phyloP scores from a whole-genome alignment of 495 filamentous ascomycete genomes.

The Durotheca rogersii region DNA sequence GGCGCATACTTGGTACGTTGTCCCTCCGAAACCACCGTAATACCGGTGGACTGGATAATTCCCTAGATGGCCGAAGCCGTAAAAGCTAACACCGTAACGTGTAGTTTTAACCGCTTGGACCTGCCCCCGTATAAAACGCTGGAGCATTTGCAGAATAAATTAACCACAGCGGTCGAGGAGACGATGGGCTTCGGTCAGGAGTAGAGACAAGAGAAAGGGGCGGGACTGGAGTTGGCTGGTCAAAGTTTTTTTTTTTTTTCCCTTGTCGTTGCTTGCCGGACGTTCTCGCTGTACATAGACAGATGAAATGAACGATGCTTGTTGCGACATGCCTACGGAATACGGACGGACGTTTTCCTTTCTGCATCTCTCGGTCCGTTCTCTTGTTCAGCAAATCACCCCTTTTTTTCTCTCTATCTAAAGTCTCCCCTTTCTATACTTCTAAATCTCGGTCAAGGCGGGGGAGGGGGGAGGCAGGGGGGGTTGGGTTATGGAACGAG shows the following conservation, averaged over 20 bases:
- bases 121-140: conserved; percentile 89
- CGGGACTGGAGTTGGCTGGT: too few relatives aligned
- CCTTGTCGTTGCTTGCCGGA: conserved; percentile 2
- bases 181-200: conserved; percentile 99
- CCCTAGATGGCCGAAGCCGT: too few relatives aligned
- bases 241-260: conserved; percentile 22
- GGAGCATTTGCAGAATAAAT: conserved; percentile 79
- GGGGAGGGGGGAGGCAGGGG: too few relatives aligned
- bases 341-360: conserved; percentile 13
- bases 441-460: too few relatives aligned
- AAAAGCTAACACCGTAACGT: conserved; percentile 38
- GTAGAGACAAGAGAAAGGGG: conserved; percentile 42
- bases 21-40: too few relatives aligned
- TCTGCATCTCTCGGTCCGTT: conserved; percentile 9
- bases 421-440: too few relatives aligned
- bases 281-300: conserved; percentile 24
- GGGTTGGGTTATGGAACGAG: too few relatives aligned
- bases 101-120: conserved; percentile 95
- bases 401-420: too few relatives aligned
- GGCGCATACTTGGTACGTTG: conserved; percentile 93
- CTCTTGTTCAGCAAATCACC: too few relatives aligned
- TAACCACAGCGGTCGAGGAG: conserved; percentile 96
- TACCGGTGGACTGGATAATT: too few relatives aligned
- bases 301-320: conserved; percentile 24
- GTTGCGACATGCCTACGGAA: conserved; percentile 9